Evolutionary conservation across 2,329 filamentous ascomycete genomes (phyloP).

Genomic region (Aspergillus carbonarius): DNA sequence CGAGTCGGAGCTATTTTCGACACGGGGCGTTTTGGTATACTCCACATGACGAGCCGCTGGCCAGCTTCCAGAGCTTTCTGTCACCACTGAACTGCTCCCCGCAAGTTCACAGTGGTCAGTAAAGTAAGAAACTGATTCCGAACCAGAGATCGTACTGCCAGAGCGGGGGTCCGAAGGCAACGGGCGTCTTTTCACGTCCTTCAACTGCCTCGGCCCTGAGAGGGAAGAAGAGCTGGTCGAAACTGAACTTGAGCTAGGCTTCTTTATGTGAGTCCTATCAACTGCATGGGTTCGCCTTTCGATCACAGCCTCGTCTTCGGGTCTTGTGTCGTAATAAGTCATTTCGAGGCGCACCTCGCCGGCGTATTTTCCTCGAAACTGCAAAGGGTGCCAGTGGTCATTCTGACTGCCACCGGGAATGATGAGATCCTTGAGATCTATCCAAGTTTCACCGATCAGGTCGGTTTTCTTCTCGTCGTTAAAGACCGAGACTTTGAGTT

Average conservation of each 20-base stretch:
- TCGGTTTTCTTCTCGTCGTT: conserved; percentile 99
- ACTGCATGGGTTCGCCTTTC: conserved; percentile 54
- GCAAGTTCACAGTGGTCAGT: too few relatives aligned
- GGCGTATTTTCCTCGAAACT: conserved; percentile 90
- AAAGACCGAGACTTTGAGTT: conserved; percentile 92
- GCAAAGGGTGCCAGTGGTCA: conserved; percentile 86
- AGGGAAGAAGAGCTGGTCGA: conserved; percentile 19
- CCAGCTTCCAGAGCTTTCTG: too few relatives aligned
- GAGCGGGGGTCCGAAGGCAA: conserved; percentile 69
- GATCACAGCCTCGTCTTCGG: conserved; percentile 69
- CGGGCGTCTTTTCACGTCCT: conserved; percentile 76
- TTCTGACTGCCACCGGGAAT: conserved; percentile 86
- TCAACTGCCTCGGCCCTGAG: conserved; percentile 53
- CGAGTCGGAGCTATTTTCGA: too few relatives aligned
- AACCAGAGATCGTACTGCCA: neutral
- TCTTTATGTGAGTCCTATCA: conserved; percentile 37
- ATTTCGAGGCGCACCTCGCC: conserved; percentile 93
- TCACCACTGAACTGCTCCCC: too few relatives aligned
- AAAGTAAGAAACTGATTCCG: too few relatives aligned
- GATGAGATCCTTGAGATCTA: conserved; percentile 78
- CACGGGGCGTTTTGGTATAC: too few relatives aligned
- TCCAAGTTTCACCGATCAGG: conserved; percentile 89
- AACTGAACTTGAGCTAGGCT: conserved; percentile 14
- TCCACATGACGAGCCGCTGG: too few relatives aligned
- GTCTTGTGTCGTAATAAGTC: conserved; percentile 89